Evolutionary conservation across 345 rosid genomes (phyloP).

Genomic region (Mallotus nudiflorus): DNA sequence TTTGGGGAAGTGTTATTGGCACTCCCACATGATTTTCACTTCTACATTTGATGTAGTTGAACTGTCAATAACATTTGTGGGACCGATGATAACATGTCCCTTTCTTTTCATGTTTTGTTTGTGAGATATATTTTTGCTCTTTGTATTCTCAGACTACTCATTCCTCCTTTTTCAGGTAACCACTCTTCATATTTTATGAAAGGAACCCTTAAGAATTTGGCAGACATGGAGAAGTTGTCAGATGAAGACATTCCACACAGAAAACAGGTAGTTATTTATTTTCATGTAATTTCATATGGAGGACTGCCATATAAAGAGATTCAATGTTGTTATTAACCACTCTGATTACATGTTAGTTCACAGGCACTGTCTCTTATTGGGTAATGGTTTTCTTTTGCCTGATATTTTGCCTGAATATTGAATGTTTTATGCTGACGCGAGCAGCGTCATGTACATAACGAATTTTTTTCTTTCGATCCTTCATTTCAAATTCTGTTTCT

Average conservation of each 20-base stretch:
- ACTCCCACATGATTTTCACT: too few relatives aligned
- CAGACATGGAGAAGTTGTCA: conserved; percentile 75
- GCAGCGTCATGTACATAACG: background rate
- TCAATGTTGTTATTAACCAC: background rate
- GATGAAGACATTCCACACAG: conserved; percentile 84
- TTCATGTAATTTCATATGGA: background rate
- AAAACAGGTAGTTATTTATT: conserved; percentile 57
- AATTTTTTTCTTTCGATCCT: background rate
- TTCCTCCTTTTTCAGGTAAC: conserved; percentile 42
- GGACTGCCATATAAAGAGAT: background rate
- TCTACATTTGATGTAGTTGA: too few relatives aligned
- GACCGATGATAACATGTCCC: too few relatives aligned
- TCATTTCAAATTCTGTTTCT: conserved; percentile 13
- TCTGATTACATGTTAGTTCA: background rate
- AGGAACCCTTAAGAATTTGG: conserved; percentile 72
- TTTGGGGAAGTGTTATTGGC: too few relatives aligned
- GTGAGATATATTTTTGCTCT: background rate
- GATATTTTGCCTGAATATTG: background rate
- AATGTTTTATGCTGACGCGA: background rate
- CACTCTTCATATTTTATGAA: conserved; percentile 75
- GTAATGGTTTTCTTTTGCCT: background rate
- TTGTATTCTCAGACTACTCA: background rate
- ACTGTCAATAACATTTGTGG: too few relatives aligned
- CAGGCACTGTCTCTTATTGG: background rate
- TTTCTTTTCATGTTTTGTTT: background rate